A percentile compares a stretch with the other conserved stretches of the same genome.
Evolutionary conservation across 2,329 filamentous ascomycete genomes (phyloP).

Genomic region (Ophiostoma quercus): DNA sequence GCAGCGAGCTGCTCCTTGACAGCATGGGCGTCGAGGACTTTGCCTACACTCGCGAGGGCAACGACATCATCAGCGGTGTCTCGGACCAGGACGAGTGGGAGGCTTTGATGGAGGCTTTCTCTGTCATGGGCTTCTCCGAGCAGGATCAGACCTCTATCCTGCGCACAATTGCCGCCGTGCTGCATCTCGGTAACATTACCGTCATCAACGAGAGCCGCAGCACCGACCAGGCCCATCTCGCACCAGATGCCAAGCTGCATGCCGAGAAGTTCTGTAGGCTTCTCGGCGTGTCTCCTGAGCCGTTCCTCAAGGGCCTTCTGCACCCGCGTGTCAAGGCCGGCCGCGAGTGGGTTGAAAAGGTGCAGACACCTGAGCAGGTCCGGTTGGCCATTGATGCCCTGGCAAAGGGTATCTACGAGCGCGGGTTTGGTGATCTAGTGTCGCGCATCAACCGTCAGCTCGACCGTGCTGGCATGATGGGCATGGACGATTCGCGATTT

Average conservation of each 20-base stretch:
- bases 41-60: constrained; percentile 83
- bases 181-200: constrained; percentile 87
- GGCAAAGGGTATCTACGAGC: constrained; percentile 95
- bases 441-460: constrained; percentile 86
- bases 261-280: constrained; percentile 76
- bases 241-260: constrained; percentile 66
- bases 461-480: constrained; percentile 75
- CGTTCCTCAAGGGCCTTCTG: constrained; percentile 80
- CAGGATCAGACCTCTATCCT: constrained; percentile 79
- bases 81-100: constrained; percentile 91
- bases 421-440: constrained; percentile 89
- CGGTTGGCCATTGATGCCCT: constrained; percentile 83
- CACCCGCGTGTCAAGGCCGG: constrained; percentile 94
- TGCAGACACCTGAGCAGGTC: constrained; percentile 95
- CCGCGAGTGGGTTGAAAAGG: constrained; percentile 97
- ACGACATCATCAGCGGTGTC: constrained; percentile 84
- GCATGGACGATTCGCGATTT: constrained; percentile 84
- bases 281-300: constrained; percentile 75
- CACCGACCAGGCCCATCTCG: constrained; percentile 81
- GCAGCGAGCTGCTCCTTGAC: constrained; percentile 69
- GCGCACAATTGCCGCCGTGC: constrained; percentile 79
- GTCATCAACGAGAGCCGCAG: constrained; percentile 87
- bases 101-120: constrained; percentile 81
- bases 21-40: constrained; percentile 78
- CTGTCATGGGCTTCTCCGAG: constrained; percentile 86